These are phyloP conservation scores for Penicillium hordei DNA, from an alignment of 2,329 filamentous ascomycete species.

Conservation along the genomic window DNA sequence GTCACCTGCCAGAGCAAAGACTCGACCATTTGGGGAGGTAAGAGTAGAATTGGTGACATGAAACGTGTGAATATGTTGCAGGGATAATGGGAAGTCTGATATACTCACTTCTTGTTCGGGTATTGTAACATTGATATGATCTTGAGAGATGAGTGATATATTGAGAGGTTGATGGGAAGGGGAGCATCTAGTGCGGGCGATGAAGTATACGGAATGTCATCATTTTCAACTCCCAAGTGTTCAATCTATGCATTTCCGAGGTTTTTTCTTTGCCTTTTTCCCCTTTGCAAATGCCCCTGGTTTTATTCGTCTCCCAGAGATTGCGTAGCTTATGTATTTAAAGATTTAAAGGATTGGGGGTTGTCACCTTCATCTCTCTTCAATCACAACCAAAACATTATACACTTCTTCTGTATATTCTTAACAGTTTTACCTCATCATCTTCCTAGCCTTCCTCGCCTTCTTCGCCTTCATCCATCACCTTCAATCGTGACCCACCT, in stretches of 20 bases:
- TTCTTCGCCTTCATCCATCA: background rate
- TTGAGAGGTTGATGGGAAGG: background rate
- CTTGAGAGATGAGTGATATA: background rate
- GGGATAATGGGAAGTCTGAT: constrained; percentile 34
- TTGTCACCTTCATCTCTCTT: background rate
- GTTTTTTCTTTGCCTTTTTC: constrained; percentile 3
- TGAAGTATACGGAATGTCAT: constrained; percentile 14
- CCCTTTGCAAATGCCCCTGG: background rate
- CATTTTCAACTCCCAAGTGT: background rate
- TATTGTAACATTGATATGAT: background rate
- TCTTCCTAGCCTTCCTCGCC: background rate
- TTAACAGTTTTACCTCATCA: background rate
- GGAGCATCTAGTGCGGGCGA: constrained; percentile 5
- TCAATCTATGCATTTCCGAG: background rate
- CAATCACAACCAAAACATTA: background rate
- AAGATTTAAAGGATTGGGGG: background rate
- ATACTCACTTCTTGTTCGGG: constrained; percentile 28
- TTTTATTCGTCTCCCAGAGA: background rate
- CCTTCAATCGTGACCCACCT: background rate
- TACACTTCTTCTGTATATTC: background rate
- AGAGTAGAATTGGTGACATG: background rate
- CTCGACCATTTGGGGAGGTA: constrained; percentile 12
- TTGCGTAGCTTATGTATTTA: background rate
- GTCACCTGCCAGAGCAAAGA: constrained; percentile 23
- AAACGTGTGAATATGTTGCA: background rate